These are phyloP conservation scores for Nitzschia sp. DNA, from an alignment of 108 stramenopile species.

Conservation along the genomic window DNA sequence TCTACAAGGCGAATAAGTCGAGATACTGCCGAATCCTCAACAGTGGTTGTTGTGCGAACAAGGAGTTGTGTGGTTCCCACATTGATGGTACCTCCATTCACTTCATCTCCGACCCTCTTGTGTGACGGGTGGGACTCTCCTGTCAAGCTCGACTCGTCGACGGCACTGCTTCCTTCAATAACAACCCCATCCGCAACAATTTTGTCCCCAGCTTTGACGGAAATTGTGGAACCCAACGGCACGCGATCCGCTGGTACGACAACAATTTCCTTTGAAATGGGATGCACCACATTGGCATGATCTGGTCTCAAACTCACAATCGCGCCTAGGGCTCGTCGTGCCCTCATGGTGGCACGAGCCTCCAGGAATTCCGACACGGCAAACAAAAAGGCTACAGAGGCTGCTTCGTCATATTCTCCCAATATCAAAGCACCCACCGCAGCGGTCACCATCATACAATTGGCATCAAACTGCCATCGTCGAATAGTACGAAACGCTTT, in stretches of 20 bases:
- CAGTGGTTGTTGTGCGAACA: constrained; percentile 68
- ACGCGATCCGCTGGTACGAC: constrained; percentile 75
- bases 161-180: constrained; percentile 69
- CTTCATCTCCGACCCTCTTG: constrained; percentile 62
- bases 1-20: constrained; percentile 77
- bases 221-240: constrained; percentile 70
- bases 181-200: constrained; percentile 92
- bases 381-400: constrained; percentile 84
- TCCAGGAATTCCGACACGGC: constrained; percentile 81
- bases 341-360: constrained; percentile 63
- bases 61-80: constrained; percentile 66
- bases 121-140: constrained; percentile 81
- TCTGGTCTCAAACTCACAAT: constrained; percentile 80
- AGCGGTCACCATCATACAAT: constrained; percentile 90
- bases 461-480: constrained; percentile 72
- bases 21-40: constrained; percentile 77
- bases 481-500: constrained; percentile 77
- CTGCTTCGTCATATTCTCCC: constrained; percentile 82
- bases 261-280: constrained; percentile 46
- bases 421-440: constrained; percentile 78
- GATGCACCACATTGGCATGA: constrained; percentile 74
- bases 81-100: constrained; percentile 85
- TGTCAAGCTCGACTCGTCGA: constrained; percentile 94
- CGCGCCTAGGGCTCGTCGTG: constrained; percentile 66
- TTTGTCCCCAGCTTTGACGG: constrained; percentile 90